Conservation (phyloP, 2,329 filamentous ascomycete species). For the Penicillium sp. region DNA sequence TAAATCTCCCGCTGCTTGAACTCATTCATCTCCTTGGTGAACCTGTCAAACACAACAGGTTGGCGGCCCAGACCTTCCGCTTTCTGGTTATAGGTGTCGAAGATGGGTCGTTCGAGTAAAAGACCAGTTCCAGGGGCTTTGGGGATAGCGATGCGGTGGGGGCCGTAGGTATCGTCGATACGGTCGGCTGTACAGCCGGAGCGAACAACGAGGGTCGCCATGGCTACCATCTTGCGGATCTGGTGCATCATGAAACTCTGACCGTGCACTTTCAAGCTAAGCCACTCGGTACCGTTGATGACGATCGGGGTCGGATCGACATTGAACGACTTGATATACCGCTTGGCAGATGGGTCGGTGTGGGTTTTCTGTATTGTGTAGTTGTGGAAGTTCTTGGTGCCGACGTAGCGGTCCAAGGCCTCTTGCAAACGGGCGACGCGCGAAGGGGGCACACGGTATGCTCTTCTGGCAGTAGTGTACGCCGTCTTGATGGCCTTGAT, state of each 20-base stretch:
- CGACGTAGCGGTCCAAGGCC: conserved; percentile 69
- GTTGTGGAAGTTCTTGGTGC: conserved; percentile 93
- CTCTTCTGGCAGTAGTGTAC: conserved; percentile 75
- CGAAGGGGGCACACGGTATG: conserved; percentile 70
- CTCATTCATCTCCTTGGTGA: conserved; percentile 70
- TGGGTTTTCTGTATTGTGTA: conserved; percentile 87
- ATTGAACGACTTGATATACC: conserved; percentile 87
- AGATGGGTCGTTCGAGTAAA: conserved; percentile 84
- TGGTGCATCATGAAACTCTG: conserved; percentile 99
- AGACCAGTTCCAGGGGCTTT: conserved; percentile 89
- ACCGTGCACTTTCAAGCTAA: conserved; percentile 91
- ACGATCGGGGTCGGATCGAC: conserved; percentile 71
- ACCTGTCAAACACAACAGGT: conserved; percentile 72
- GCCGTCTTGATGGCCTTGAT: conserved; percentile 73
- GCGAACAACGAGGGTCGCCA: conserved; percentile 78
- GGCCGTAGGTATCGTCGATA: conserved; percentile 69
- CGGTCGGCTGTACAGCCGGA: conserved; percentile 71
- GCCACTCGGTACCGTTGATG: conserved; percentile 90
- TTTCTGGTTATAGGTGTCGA: conserved; percentile 79
- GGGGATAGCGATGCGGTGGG: conserved; percentile 75
- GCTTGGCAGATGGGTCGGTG: conserved; percentile 77
- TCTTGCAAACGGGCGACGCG: conserved; percentile 73
- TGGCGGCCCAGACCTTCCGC: conserved; percentile 62
- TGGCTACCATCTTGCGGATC: conserved; percentile 97
- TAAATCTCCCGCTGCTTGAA: conserved; percentile 96